Evolutionary conservation across 2,329 filamentous ascomycete species (phyloP).

Genomic region (Fusarium humuli): DNA sequence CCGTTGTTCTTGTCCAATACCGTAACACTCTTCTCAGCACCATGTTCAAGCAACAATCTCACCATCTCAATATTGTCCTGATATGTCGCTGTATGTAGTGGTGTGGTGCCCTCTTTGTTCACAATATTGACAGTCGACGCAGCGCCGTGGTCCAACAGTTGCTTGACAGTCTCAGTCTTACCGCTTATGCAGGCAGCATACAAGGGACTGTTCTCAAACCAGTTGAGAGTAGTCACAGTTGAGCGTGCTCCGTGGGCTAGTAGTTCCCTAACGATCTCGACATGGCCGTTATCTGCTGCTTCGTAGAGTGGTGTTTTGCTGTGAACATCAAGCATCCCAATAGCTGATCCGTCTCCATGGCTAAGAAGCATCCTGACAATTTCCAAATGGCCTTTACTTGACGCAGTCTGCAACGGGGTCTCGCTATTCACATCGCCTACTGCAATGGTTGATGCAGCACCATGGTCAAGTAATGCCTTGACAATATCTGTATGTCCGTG

Average conservation of each 20-base stretch:
- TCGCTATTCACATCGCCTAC: not conserved
- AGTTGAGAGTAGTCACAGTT: rapidly evolving
- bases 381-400: rapidly evolving
- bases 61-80: not conserved
- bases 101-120: not conserved
- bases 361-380: not conserved
- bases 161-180: not conserved
- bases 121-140: not conserved
- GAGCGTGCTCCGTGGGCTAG: rapidly evolving
- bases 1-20: not conserved
- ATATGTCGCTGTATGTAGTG: not conserved
- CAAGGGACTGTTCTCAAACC: rapidly evolving
- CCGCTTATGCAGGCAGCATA: not conserved
- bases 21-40: not conserved
- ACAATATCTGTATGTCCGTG: not conserved
- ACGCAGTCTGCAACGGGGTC: not conserved
- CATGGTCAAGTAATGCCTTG: not conserved
- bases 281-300: rapidly evolving
- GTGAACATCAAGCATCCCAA: not conserved
- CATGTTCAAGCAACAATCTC: not conserved
- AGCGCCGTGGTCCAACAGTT: not conserved
- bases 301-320: not conserved
- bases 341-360: not conserved
- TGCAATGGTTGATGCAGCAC: not conserved
- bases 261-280: rapidly evolving